Conservation (phyloP, 306 rosid genomes). For the Rosa persica region DNA sequence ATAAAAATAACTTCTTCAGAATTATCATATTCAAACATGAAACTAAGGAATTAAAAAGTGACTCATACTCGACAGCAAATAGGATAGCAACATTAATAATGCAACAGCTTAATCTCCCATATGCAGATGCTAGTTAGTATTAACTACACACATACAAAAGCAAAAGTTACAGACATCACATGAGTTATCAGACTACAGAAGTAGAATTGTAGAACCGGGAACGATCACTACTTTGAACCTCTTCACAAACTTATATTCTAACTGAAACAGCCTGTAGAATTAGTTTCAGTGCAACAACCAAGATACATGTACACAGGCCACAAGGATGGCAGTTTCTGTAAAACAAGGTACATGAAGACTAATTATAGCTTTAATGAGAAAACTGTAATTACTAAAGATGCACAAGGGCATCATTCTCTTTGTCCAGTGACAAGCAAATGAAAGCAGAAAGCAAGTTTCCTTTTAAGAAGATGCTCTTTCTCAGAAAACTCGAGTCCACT, state of each 20-base stretch:
- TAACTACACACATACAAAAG: not conserved
- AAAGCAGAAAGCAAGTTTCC: not conserved
- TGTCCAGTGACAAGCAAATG: not conserved
- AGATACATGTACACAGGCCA: constrained; percentile 1
- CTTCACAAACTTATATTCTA: not conserved
- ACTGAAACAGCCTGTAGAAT: not conserved
- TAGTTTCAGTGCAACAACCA: not conserved
- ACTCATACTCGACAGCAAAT: not conserved
- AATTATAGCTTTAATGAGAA: not conserved
- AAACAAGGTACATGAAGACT: not conserved
- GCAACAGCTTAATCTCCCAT: not conserved
- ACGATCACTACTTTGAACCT: not conserved
- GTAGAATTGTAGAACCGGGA: not conserved
- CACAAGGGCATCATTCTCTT: not conserved
- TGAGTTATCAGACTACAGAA: constrained; percentile 6
- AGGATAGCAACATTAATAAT: not conserved
- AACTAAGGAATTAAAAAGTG: not conserved
- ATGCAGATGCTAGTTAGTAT: not conserved
- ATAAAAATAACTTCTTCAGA: not conserved
- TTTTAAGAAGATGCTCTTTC: not conserved
- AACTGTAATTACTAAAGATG: not conserved
- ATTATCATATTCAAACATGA: not conserved
- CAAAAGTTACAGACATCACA: not conserved
- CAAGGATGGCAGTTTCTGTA: not conserved
- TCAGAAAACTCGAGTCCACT: not conserved